Base-by-base conservation (phyloP, 2,329 filamentous ascomycete genomes). In the Penicillium fuscoglaucum region DNA sequence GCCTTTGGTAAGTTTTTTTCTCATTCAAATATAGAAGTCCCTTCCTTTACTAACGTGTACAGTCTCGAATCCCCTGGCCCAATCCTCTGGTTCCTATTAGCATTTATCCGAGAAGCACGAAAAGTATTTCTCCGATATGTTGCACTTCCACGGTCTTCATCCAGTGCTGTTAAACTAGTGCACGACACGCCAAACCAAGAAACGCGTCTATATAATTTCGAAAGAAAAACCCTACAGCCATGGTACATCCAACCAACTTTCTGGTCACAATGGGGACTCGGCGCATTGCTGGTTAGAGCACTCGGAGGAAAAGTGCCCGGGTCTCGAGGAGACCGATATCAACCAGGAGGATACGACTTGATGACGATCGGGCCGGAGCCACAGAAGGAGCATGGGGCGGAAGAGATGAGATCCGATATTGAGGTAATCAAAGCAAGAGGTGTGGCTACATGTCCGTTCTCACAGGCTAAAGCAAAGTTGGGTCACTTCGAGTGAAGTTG, bases 241-340 rank as follows among this genome's bases (percentile, higher is more conserved):
- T 72, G 66, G 65, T 71, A 72, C 39, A 60, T 72, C 0, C 54
- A 61, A n/a, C 65, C 70, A 1, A 69, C 54, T 0, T 41, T 67
- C 19, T 60, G 41, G 56, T 63, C 63, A 4, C 61, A 60, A 44
- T 70, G 63, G 62, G 63, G 61, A 9, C 60, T 50, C 0, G 53
- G 55, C 1, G 64, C 68, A 9, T 61, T 62, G 55, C 24, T 62
- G 0, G 54, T 62, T 5, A 58, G 68, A 40, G n/a, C 60, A 1
- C 50, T 68, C 13, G 69, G 69, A 17, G 55, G 65, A 6, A 69
- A 65, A 28, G 40, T 70, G 15, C 64, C 44, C 13, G 52, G 52
- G 15, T 28, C 52, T 7, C 44, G 35, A 31, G 60, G 60, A 10
- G 50, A 62, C 9, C 55, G 58, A 15, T 63, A 60, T 52, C 49